Conservation (phyloP, 768 basidiomycete genomes). For the Coprinopsis sp. region DNA sequence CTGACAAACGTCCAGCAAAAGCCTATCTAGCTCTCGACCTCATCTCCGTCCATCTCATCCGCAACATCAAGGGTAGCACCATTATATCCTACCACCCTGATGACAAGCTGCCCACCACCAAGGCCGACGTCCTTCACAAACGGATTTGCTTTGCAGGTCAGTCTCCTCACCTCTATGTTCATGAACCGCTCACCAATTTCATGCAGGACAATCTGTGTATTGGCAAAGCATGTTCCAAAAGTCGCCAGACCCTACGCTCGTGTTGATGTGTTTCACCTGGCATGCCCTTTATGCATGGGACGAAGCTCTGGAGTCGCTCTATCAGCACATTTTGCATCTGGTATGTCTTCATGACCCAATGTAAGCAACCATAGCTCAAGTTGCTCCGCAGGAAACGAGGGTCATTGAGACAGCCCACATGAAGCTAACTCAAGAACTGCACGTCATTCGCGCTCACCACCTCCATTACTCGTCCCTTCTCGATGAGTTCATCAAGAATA, state of each 20-base stretch:
- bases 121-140: conserved; percentile 39
- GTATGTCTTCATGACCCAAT: conserved; percentile 26
- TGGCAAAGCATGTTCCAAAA: conserved; percentile 36
- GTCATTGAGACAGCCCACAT: conserved; percentile 40
- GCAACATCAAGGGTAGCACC: conserved; percentile 39
- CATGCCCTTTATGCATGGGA: conserved; percentile 59
- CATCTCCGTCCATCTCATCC: conserved; percentile 45
- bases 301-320: conserved; percentile 48
- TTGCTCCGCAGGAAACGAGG: conserved; percentile 38
- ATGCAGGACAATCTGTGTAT: conserved; percentile 36
- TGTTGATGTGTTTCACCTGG: conserved; percentile 50
- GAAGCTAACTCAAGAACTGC: conserved; percentile 48
- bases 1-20: conserved; percentile 16
- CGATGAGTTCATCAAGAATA: conserved; percentile 48
- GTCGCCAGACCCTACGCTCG: conserved; percentile 48
- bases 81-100: conserved; percentile 48
- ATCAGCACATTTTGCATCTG: conserved; percentile 42
- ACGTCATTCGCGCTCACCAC: conserved; percentile 56
- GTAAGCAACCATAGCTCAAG: background rate
- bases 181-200: background rate
- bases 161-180: background rate
- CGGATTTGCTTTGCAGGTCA: conserved; percentile 44
- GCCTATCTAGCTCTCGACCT: conserved; percentile 36
- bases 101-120: conserved; percentile 34
- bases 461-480: conserved; percentile 55